Base-by-base conservation (phyloP, 805 yeast genomes). In the Candida manassasensis region DNA sequence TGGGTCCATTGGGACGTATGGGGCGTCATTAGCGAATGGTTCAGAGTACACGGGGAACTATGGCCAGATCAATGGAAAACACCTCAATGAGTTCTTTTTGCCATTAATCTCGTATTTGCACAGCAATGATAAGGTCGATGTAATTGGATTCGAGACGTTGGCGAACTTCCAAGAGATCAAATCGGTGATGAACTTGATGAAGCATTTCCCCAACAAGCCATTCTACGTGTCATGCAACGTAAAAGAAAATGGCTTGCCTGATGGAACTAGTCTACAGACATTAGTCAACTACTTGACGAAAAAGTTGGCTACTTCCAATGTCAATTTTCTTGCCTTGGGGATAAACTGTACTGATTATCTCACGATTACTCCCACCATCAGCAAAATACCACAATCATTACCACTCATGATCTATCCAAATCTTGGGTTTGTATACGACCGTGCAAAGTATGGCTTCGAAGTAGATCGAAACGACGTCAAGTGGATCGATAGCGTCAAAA, bases 1-100 rank as follows among this genome's bases (percentile, higher is more conserved):
- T 2, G 94, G 84, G 0, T 75, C 84, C 6, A 57, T 84, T 24
- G 95, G 95, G 0, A 86, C 95, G 0, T 85, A 75, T 52, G 94
- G 89, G 1, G 84, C 89, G 0, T 77, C 59, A 44, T 50, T 81
- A 24, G 76, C 81, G 19, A 68, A 76, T 42, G 87, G 88, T 0
- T 68, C 81, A 0, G 95, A 85, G 48, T 85, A 80, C 47, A 75
- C 80, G 3, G 94, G 94, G 2, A 67, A 77, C 34, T 84, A 83
- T 52, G 44, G 39, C 10, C 69, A 66, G 8, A 61, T 55, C 6
- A 50, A 59, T 2, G 51, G 53, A 7, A 59, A 57, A 11, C 63
- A 62, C 29, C 47, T 84, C 36, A 52, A 48, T 6, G 55, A 59
- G 13, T 82, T 80, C 59, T 86, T 83, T 51, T 33, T 44, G 4